Evolutionary conservation across 2,329 filamentous ascomycete genomes (phyloP).

Genomic region (Pseudofabraea citricarpa): DNA sequence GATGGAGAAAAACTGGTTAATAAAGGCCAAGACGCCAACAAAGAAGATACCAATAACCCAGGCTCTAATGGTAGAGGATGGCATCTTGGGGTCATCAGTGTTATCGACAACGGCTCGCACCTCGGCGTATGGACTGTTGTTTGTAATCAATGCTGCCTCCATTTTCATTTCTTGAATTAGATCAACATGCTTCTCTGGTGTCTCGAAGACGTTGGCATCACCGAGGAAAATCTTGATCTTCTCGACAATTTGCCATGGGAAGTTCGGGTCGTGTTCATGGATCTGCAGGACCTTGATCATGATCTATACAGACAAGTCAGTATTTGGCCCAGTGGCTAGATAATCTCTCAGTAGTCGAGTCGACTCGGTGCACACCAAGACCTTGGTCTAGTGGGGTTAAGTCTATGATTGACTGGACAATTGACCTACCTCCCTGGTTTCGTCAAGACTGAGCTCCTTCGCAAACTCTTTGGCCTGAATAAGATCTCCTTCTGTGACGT

Average conservation of each 20-base stretch:
- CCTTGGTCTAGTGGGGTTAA: too few species aligned
- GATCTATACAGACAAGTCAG: slow-evolving; percentile 15
- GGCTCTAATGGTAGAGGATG: slow-evolving; percentile 60
- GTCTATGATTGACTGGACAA: background rate
- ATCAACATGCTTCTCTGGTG: slow-evolving; percentile 42
- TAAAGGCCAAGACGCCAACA: slow-evolving; percentile 7
- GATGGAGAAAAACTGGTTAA: slow-evolving; percentile 17
- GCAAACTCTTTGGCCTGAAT: slow-evolving; percentile 41
- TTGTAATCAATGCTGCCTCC: slow-evolving; percentile 48
- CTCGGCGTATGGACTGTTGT: slow-evolving; percentile 55
- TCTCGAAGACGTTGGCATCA: slow-evolving; percentile 38
- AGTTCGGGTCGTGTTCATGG: slow-evolving; percentile 43
- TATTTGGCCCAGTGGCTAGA: background rate
- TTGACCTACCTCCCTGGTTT: slow-evolving; percentile 34
- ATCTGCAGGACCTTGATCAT: slow-evolving; percentile 35
- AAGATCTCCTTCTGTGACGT: slow-evolving; percentile 42
- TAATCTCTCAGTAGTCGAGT: too few species aligned
- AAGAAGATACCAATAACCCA: slow-evolving; percentile 53
- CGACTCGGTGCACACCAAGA: too few species aligned
- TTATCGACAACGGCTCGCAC: slow-evolving; percentile 52
- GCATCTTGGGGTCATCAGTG: slow-evolving; percentile 53
- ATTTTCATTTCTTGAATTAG: slow-evolving; percentile 50
- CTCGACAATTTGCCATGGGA: slow-evolving; percentile 35
- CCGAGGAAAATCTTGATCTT: slow-evolving; percentile 36
- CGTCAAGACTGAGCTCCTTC: slow-evolving; percentile 32